Conservation (phyloP, 495 filamentous ascomycete genomes). For the Neurospora sp. region DNA sequence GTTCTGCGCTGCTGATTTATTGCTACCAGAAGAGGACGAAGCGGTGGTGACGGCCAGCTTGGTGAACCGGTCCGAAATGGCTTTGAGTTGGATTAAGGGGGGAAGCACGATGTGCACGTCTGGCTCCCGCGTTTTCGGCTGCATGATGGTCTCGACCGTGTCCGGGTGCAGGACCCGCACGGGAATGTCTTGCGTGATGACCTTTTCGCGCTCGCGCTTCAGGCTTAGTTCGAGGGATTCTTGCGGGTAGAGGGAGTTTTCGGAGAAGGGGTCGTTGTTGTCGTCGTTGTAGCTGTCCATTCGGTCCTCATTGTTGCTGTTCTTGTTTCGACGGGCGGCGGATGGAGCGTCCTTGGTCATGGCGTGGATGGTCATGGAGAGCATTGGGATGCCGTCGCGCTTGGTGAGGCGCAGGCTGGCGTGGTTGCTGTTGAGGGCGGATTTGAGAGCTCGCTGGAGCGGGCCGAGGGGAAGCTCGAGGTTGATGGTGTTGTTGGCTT, state of each 20-base stretch:
- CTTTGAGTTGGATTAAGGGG: constrained; percentile 70
- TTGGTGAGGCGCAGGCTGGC: constrained; percentile 86
- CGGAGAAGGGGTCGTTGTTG: constrained; percentile 27
- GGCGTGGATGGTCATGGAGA: constrained; percentile 75
- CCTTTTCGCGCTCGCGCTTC: constrained; percentile 60
- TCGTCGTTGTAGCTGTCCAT: constrained; percentile 16
- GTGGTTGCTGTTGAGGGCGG: constrained; percentile 62
- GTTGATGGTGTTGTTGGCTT: constrained; percentile 75
- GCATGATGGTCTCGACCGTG: constrained; percentile 74
- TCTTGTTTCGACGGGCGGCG: constrained; percentile 9
- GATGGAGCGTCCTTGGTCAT: constrained; percentile 31
- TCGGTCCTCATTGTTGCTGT: constrained; percentile 11
- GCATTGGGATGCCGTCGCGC: constrained; percentile 72
- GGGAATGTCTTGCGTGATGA: constrained; percentile 95
- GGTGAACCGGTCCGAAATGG: constrained; percentile 88
- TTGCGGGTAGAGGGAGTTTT: constrained; percentile 29
- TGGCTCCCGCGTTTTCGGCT: constrained; percentile 81
- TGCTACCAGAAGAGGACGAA: background rate
- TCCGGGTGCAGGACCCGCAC: constrained; percentile 73
- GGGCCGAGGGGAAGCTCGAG: constrained; percentile 79
- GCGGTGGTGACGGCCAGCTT: constrained; percentile 49
- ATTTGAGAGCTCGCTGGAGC: constrained; percentile 77
- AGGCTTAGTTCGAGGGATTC: constrained; percentile 40
- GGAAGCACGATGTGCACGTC: constrained; percentile 92
- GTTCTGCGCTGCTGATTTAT: too few species aligned